Conservation (phyloP, 306 rosid genomes). For the Adenanthera pavonina region DNA sequence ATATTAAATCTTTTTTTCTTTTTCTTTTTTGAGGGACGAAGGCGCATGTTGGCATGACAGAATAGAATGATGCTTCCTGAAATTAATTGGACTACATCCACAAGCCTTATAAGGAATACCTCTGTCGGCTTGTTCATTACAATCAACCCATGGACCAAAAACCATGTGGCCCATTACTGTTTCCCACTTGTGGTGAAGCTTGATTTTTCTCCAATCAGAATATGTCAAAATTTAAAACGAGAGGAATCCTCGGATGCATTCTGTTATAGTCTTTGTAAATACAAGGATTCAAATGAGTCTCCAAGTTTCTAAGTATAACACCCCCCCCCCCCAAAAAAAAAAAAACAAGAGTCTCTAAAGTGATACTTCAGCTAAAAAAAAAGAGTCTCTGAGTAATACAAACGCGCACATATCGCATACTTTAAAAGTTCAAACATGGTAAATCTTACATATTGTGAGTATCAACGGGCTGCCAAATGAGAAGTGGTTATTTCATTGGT, state of each 20-base stretch:
- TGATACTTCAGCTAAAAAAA: too few relatives aligned
- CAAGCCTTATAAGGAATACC: not conserved
- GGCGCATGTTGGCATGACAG: not conserved
- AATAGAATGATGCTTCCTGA: not conserved
- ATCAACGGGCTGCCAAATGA: not conserved
- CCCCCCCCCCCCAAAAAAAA: too few relatives aligned
- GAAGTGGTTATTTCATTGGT: constrained; percentile 9
- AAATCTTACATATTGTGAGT: not conserved
- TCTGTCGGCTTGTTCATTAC: not conserved
- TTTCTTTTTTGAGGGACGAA: too few relatives aligned
- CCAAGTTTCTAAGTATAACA: too few relatives aligned
- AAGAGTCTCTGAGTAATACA: too few relatives aligned
- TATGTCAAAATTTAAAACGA: too few relatives aligned
- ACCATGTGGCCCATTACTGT: not conserved
- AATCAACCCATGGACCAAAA: not conserved
- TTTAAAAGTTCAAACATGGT: too few relatives aligned
- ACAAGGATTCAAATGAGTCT: not conserved
- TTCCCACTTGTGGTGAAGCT: not conserved
- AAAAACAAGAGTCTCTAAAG: too few relatives aligned
- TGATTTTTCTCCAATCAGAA: not conserved
- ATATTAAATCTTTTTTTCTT: not conserved
- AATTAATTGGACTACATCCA: not conserved
- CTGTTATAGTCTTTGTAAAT: too few relatives aligned
- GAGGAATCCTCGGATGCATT: too few relatives aligned
- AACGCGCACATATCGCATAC: too few relatives aligned